A percentile compares a stretch with the other conserved stretches of the same genome.
These are phyloP conservation scores for Saccharum officinarum DNA, from an alignment of 176 grass and related monocot species.

Conservation along the genomic window DNA sequence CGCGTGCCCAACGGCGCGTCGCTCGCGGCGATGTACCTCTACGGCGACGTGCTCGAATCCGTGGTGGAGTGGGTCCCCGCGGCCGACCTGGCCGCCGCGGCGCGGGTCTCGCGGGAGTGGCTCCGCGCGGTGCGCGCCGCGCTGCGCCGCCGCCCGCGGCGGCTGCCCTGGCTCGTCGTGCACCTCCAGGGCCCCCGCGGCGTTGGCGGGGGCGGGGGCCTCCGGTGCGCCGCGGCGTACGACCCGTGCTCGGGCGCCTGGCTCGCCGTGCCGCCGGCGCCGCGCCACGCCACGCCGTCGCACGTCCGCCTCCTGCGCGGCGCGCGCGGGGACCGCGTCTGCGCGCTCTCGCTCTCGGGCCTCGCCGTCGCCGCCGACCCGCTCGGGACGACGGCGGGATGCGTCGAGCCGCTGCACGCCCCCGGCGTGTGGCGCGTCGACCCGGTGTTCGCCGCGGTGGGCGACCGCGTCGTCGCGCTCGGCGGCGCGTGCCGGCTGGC, in stretches of 20 bases:
- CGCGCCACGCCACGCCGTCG: conserved; percentile 35
- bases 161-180: conserved; percentile 70
- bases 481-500: conserved; percentile 75
- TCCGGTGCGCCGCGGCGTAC: conserved; percentile 37
- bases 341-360: conserved; percentile 44
- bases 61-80: conserved; percentile 55
- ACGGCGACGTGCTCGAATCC: conserved; percentile 81
- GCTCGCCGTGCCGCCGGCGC: conserved; percentile 34
- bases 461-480: conserved; percentile 55
- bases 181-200: conserved; percentile 37
- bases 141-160: conserved; percentile 50
- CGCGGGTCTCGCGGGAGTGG: conserved; percentile 73
- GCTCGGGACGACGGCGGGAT: conserved; percentile 33
- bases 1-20: background rate
- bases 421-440: conserved; percentile 70
- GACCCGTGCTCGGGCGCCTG: conserved; percentile 63
- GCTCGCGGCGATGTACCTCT: conserved; percentile 42
- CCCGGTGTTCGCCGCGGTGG: conserved; percentile 68
- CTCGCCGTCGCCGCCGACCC: conserved; percentile 53
- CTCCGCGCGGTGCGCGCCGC: conserved; percentile 59
- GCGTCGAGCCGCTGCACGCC: conserved; percentile 36
- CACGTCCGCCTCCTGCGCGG: conserved; percentile 37
- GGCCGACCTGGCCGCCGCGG: conserved; percentile 66
- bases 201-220: background rate
- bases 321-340: conserved; percentile 41